Percentiles rank a stretch among this genome's conserved stretches.
phyloP scores from a whole-genome alignment of 805 yeast species.

The Kluyveromyces nonfermentans region DNA sequence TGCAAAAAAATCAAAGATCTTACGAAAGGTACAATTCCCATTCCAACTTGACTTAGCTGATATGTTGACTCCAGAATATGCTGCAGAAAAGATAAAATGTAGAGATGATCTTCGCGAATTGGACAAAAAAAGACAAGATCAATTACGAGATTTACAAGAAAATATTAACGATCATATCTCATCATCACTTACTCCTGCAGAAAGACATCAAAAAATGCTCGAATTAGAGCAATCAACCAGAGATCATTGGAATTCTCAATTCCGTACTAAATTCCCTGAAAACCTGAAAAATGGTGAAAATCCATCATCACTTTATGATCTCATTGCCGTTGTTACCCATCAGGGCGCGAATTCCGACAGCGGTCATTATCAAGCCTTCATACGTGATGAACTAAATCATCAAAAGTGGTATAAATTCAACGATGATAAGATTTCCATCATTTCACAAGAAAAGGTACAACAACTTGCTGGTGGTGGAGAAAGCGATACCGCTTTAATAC shows the following conservation, averaged over 20 bases:
- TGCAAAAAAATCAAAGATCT: conserved; percentile 80
- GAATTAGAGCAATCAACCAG: conserved; percentile 36
- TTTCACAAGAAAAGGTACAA: conserved; percentile 77
- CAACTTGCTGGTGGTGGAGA: conserved; percentile 95
- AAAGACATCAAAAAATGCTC: conserved; percentile 46
- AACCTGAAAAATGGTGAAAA: conserved; percentile 55
- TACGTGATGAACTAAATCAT: conserved; percentile 62
- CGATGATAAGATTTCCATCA: conserved; percentile 77
- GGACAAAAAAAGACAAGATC: conserved; percentile 65
- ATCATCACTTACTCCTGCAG: conserved; percentile 35
- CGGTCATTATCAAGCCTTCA: conserved; percentile 93
- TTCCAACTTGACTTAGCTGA: conserved; percentile 85
- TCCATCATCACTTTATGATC: conserved; percentile 79
- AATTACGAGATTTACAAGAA: conserved; percentile 47
- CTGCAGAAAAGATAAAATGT: conserved; percentile 51
- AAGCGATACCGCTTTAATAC: conserved; percentile 86
- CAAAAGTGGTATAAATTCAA: conserved; percentile 91
- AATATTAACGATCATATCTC: conserved; percentile 13
- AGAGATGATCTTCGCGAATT: conserved; percentile 72
- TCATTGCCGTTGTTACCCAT: conserved; percentile 80
- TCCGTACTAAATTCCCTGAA: conserved; percentile 37
- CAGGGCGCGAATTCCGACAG: conserved; percentile 94
- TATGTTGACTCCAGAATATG: conserved; percentile 70
- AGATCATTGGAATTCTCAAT: conserved; percentile 43
- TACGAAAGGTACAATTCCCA: conserved; percentile 92